These are phyloP conservation scores for Maudiozyma serrabonitensis DNA, from an alignment of 805 yeast species.

Conservation along the genomic window DNA sequence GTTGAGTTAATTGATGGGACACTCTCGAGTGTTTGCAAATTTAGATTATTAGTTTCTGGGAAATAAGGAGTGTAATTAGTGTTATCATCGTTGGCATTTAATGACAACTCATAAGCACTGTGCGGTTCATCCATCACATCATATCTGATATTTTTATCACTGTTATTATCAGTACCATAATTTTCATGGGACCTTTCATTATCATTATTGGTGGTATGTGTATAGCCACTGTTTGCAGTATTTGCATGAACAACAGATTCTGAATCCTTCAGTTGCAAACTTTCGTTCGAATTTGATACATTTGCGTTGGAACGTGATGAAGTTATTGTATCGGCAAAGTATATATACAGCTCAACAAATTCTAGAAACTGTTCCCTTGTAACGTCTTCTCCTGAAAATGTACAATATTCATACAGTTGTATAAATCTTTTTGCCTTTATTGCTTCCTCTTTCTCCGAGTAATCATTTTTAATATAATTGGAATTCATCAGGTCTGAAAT, in stretches of 20 bases:
- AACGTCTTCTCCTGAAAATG: slow-evolving; percentile 57
- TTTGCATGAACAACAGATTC: background rate
- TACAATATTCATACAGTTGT: slow-evolving; percentile 51
- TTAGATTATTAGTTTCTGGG: background rate
- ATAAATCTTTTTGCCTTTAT: slow-evolving; percentile 31
- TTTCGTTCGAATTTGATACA: background rate
- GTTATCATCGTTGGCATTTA: background rate
- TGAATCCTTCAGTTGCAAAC: background rate
- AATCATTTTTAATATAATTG: slow-evolving; percentile 13
- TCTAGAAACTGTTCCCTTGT: slow-evolving; percentile 48
- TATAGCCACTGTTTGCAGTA: background rate
- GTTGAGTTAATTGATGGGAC: background rate
- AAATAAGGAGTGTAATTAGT: background rate
- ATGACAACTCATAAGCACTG: background rate
- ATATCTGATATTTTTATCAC: background rate
- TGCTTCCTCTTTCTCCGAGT: slow-evolving; percentile 4
- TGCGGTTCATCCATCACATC: background rate
- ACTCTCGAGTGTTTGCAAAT: background rate
- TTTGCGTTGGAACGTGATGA: slow-evolving; percentile 4
- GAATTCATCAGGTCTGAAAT: slow-evolving; percentile 17
- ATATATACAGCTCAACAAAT: slow-evolving; percentile 41
- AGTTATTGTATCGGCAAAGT: slow-evolving; percentile 22
- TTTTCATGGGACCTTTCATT: background rate
- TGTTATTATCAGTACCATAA: background rate
- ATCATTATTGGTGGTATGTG: background rate